Percentiles rank a stretch among this genome's conserved stretches.
Conservation (phyloP, 495 filamentous ascomycete species). For the Chaetomium fimeti region DNA sequence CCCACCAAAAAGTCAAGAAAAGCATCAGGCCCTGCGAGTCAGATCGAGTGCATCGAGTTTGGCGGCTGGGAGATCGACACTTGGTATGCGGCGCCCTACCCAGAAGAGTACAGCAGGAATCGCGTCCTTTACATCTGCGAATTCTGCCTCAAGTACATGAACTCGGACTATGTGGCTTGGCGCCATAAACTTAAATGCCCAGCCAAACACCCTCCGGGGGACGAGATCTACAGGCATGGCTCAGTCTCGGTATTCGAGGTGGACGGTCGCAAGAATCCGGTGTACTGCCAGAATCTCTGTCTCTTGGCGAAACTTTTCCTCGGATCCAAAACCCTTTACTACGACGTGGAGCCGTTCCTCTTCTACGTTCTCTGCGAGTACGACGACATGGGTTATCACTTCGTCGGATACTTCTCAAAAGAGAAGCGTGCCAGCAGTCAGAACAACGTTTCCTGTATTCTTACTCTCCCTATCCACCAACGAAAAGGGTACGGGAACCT, state of each 20-base stretch:
- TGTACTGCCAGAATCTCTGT: slow-evolving; percentile 97
- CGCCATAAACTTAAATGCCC: slow-evolving; percentile 97
- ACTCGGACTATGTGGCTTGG: slow-evolving; percentile 96
- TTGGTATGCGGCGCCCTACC: slow-evolving; percentile 99
- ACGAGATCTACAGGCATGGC: slow-evolving; percentile 95
- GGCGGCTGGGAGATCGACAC: slow-evolving; percentile 97
- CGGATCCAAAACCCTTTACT: slow-evolving; percentile 96
- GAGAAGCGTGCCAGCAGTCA: slow-evolving; percentile 93
- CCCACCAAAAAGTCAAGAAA: slow-evolving; percentile 58
- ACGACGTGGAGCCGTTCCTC: slow-evolving; percentile 96
- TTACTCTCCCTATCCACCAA: slow-evolving; percentile 93
- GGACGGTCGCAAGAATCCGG: slow-evolving; percentile 91
- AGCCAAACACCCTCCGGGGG: slow-evolving; percentile 91
- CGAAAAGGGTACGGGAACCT: slow-evolving; percentile 96
- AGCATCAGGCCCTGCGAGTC: slow-evolving; percentile 79
- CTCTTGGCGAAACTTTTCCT: slow-evolving; percentile 93
- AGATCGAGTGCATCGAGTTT: slow-evolving; percentile 98
- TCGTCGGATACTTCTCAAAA: slow-evolving; percentile 98
- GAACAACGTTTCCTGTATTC: slow-evolving; percentile 96
- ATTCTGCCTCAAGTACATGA: slow-evolving; percentile 99
- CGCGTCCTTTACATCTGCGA: slow-evolving; percentile 96
- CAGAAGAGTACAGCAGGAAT: slow-evolving; percentile 96
- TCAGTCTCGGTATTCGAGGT: slow-evolving; percentile 96
- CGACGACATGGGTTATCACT: slow-evolving; percentile 90
- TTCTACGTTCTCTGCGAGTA: slow-evolving; percentile 99